These are phyloP conservation scores for Solanum chmielewskii DNA, from an alignment of 257 asterid species.

Conservation along the genomic window DNA sequence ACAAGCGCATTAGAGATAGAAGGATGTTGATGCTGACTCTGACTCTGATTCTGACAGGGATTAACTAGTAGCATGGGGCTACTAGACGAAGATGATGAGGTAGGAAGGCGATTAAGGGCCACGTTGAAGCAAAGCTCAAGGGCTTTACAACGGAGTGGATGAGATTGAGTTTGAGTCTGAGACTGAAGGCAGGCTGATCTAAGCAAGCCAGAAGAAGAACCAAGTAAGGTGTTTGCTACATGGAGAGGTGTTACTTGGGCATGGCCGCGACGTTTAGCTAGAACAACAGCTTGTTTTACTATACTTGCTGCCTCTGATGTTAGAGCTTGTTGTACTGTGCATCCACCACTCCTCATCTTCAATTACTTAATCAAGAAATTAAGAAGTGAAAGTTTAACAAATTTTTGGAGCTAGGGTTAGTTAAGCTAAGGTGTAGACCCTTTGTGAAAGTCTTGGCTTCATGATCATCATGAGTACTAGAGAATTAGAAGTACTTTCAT, in stretches of 20 bases:
- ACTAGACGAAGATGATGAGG: constrained; percentile 26
- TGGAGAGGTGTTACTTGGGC: constrained; percentile 92
- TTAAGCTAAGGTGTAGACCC: not conserved
- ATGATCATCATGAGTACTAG: not conserved
- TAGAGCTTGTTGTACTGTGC: constrained; percentile 49
- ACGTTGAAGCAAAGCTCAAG: constrained; percentile 94
- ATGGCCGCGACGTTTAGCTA: constrained; percentile 78
- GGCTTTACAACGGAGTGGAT: constrained; percentile 88
- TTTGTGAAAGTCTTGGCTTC: not conserved
- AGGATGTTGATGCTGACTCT: constrained; percentile 12
- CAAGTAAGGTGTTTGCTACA: constrained; percentile 70
- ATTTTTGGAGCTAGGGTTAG: not conserved
- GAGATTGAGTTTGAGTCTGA: constrained; percentile 45
- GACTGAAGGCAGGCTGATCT: constrained; percentile 50
- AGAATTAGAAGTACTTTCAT: not conserved
- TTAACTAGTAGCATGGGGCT: constrained; percentile 22
- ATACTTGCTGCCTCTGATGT: constrained; percentile 43
- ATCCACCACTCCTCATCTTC: constrained; percentile 64
- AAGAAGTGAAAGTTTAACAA: not conserved
- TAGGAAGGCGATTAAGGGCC: constrained; percentile 82
- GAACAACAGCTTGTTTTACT: constrained; percentile 55
- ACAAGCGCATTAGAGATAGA: constrained; percentile 78
- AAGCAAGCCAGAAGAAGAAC: constrained; percentile 38
- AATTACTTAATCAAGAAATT: not conserved
- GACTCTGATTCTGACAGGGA: constrained; percentile 6